A percentile compares a stretch with the other conserved stretches of the same genome.
Evolutionary conservation across 2,329 filamentous ascomycete species (phyloP).

Genomic region (Pseudovirgaria hyperparasitica): DNA sequence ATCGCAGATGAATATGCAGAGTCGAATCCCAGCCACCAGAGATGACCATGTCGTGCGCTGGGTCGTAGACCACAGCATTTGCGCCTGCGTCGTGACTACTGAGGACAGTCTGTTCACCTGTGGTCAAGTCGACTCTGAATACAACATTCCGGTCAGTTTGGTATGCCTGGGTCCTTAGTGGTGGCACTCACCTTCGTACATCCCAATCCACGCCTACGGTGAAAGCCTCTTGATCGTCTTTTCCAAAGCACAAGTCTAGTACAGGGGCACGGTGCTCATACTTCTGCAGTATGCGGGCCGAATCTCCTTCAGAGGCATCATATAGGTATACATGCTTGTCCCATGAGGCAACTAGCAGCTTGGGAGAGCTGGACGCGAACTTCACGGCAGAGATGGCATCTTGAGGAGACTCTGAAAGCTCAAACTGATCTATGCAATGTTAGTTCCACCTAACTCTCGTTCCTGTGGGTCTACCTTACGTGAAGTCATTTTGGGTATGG

Average conservation of each 20-base stretch:
- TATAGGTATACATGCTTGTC: conserved; percentile 87
- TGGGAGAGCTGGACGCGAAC: conserved; percentile 68
- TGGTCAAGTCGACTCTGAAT: conserved; percentile 54
- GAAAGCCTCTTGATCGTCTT: conserved; percentile 70
- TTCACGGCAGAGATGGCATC: conserved; percentile 80
- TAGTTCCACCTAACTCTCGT: no score
- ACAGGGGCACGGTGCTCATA: conserved; percentile 77
- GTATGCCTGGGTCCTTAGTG: neutral
- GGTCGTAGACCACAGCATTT: conserved; percentile 72
- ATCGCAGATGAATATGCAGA: conserved; percentile 63
- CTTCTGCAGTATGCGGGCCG: conserved; percentile 54
- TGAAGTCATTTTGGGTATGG: no score
- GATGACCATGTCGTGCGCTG: conserved; percentile 62
- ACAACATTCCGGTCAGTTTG: conserved; percentile 7
- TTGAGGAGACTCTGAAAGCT: conserved; percentile 66
- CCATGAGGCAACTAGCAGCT: conserved; percentile 87
- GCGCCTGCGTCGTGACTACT: conserved; percentile 71
- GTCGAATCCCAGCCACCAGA: conserved; percentile 92
- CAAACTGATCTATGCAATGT: conserved; percentile 47
- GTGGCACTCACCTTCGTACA: conserved; percentile 51
- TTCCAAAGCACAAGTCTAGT: conserved; percentile 82
- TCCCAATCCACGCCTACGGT: conserved; percentile 77
- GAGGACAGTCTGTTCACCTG: conserved; percentile 59
- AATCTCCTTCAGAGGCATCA: conserved; percentile 50
- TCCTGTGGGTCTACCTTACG: no score